Percentiles rank a stretch among this genome's conserved stretches.
phyloP scores from a whole-genome alignment of 805 yeast species.

The Pichia phayaonensis region DNA sequence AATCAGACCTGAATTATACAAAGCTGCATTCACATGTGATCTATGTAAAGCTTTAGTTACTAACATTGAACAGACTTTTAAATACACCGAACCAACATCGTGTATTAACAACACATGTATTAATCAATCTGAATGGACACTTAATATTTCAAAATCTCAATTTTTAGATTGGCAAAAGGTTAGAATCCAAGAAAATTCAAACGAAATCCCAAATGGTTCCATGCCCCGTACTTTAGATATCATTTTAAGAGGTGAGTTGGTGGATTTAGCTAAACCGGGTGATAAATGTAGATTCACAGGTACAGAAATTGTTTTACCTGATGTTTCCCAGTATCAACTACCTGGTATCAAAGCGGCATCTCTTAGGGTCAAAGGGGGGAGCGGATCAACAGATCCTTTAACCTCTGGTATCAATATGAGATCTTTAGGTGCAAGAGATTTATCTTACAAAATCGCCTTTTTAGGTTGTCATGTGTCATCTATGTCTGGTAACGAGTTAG shows the following conservation, averaged over 20 bases:
- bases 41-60: slow-evolving; percentile 77
- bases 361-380: slow-evolving; percentile 48
- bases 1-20: slow-evolving; percentile 88
- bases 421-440: slow-evolving; percentile 88
- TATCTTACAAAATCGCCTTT: slow-evolving; percentile 87
- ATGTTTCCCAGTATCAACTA: slow-evolving; percentile 83
- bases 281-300: slow-evolving; percentile 93
- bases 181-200: slow-evolving; percentile 92
- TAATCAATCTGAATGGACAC: slow-evolving; percentile 79
- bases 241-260: slow-evolving; percentile 85
- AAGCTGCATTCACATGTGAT: slow-evolving; percentile 85
- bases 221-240: slow-evolving; percentile 97
- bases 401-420: slow-evolving; percentile 79
- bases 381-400: slow-evolving; percentile 56
- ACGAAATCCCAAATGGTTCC: slow-evolving; percentile 94
- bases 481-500: slow-evolving; percentile 29
- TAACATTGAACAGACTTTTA: slow-evolving; percentile 87
- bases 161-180: slow-evolving; percentile 96
- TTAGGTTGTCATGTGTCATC: slow-evolving; percentile 87
- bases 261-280: slow-evolving; percentile 95
- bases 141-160: slow-evolving; percentile 74
- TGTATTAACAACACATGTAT: slow-evolving; percentile 86
- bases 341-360: slow-evolving; percentile 93
- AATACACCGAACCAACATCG: slow-evolving; percentile 88
- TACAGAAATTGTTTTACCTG: slow-evolving; percentile 90